Conservation (phyloP, 2,329 filamentous ascomycete genomes). For the Calonectria henricotiae region DNA sequence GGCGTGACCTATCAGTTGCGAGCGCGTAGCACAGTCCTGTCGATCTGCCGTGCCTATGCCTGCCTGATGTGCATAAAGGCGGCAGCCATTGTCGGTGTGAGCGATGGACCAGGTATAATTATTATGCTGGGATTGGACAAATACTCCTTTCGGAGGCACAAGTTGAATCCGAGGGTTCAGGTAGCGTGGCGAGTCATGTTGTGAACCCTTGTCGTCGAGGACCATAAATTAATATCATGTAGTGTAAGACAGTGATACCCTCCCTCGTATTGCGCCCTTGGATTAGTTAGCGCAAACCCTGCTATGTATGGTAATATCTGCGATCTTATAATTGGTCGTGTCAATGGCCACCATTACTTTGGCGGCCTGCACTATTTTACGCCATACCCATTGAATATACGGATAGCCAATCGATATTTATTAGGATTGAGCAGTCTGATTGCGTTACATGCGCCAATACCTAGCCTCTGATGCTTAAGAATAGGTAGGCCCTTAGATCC, state of each 20-base stretch:
- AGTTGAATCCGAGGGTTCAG: constrained; percentile 19
- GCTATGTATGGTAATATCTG: neutral
- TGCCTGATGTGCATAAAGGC: constrained; percentile 18
- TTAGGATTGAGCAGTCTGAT: too few species aligned
- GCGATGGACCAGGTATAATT: neutral
- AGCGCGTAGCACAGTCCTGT: constrained; percentile 15
- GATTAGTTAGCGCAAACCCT: neutral
- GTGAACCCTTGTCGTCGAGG: neutral
- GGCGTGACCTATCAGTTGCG: constrained; percentile 37
- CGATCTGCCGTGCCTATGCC: constrained; percentile 19
- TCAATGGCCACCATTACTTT: neutral
- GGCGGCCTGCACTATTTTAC: constrained; percentile 2
- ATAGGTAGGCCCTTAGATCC: too few species aligned
- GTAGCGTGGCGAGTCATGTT: neutral
- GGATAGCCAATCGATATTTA: too few species aligned
- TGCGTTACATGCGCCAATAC: too few species aligned
- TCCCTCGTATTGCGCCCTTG: neutral
- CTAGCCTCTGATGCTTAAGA: too few species aligned
- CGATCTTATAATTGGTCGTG: neutral
- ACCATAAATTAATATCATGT: neutral
- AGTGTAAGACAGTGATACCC: neutral
- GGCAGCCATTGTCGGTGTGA: neutral
- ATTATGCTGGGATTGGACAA: neutral
- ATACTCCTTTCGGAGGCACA: too few species aligned
- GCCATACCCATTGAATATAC: constrained; percentile 34